Conservation (phyloP, 139 green algal genomes). For the Tetradesmus obliquus region DNA sequence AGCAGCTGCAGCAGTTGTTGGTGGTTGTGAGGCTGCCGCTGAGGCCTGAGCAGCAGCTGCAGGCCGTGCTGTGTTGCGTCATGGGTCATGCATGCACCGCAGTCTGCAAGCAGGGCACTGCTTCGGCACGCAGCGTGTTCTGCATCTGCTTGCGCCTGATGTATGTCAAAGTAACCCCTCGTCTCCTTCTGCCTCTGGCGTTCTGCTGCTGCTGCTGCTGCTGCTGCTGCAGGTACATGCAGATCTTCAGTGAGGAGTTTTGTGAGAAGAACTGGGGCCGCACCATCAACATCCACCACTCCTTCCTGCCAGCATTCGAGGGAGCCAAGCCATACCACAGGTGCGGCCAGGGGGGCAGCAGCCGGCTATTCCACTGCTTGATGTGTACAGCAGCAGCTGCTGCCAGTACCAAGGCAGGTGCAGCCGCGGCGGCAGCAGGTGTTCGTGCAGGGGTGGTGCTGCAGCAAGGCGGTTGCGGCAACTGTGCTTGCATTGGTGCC, state of each 20-base stretch:
- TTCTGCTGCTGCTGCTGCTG: constrained; percentile 1
- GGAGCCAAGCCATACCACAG: constrained; percentile 53
- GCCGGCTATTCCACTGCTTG: too few species aligned
- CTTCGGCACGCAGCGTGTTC: too few species aligned
- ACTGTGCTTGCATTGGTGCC: too few species aligned
- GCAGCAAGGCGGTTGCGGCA: too few species aligned
- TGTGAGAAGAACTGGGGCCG: constrained; percentile 68
- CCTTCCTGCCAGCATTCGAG: constrained; percentile 87
- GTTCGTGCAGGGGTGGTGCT: too few species aligned
- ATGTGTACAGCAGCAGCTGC: too few species aligned
- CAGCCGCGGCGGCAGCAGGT: too few species aligned
- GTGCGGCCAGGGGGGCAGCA: neutral
- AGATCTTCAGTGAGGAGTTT: constrained; percentile 81
- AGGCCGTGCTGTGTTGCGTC: too few species aligned
- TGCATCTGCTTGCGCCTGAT: too few species aligned
- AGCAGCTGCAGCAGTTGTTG: neutral
- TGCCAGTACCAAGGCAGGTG: too few species aligned
- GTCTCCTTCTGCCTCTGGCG: neutral
- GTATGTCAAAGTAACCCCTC: neutral
- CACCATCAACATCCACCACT: constrained; percentile 93
- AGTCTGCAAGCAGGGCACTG: too few species aligned
- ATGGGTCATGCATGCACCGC: too few species aligned
- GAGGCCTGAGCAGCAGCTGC: neutral
- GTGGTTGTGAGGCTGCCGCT: neutral
- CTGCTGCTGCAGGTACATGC: constrained; percentile 50